Evolutionary conservation across 805 yeast genomes (phyloP).

Genomic region (Pichia membranifaciens): DNA sequence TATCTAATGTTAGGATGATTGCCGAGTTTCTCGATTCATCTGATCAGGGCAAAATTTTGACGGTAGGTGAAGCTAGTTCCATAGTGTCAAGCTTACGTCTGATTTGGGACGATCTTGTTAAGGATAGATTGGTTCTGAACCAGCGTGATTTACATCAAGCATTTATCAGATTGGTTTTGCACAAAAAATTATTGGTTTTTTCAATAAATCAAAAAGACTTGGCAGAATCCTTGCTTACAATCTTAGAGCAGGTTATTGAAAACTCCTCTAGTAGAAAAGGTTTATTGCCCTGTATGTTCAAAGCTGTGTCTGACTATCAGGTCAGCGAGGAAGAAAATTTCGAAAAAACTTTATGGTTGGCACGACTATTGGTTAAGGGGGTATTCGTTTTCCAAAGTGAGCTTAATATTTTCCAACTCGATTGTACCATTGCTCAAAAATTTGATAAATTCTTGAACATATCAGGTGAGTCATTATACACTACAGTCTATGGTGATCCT

Average conservation of each 20-base stretch:
- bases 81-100: slow-evolving; percentile 33
- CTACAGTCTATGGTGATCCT: slow-evolving; percentile 45
- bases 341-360: slow-evolving; percentile 45
- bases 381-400: slow-evolving; percentile 48
- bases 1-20: slow-evolving; percentile 16
- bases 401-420: slow-evolving; percentile 53
- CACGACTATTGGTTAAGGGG: slow-evolving; percentile 40
- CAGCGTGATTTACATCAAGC: slow-evolving; percentile 59
- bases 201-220: slow-evolving; percentile 31
- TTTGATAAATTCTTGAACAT: slow-evolving; percentile 42
- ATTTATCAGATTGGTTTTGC: slow-evolving; percentile 47
- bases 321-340: slow-evolving; percentile 28
- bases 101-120: slow-evolving; percentile 55
- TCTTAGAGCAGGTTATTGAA: slow-evolving; percentile 40
- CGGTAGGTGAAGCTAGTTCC: slow-evolving; percentile 12
- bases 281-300: slow-evolving; percentile 55
- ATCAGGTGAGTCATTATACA: slow-evolving; percentile 36
- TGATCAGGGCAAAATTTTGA: slow-evolving; percentile 7
- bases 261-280: slow-evolving; percentile 60
- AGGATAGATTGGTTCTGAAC: slow-evolving; percentile 55
- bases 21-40: slow-evolving; percentile 12
- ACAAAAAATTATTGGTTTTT: slow-evolving; percentile 34
- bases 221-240: slow-evolving; percentile 26
- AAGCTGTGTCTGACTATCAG: slow-evolving; percentile 42
- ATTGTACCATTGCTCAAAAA: slow-evolving; percentile 46